phyloP scores from a whole-genome alignment of 139 green algal species.

The Deuterostichococcus epilithicus region DNA sequence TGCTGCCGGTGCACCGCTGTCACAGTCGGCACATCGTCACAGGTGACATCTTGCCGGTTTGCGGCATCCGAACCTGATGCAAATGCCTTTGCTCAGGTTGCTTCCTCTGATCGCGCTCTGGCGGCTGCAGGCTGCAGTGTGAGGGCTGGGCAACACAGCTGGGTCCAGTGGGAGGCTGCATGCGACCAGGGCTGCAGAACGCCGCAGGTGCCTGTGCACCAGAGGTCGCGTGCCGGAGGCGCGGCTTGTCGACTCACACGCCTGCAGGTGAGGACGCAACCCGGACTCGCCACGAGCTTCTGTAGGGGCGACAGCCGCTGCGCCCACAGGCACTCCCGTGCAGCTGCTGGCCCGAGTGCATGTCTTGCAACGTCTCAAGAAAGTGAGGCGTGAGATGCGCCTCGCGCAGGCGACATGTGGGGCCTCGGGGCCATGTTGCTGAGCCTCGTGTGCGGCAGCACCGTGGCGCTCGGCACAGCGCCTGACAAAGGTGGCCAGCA shows the following conservation, averaged over 20 bases:
- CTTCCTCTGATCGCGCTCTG: no score
- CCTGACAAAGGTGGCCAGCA: neutral
- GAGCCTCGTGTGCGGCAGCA: neutral
- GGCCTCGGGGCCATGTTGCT: conserved; percentile 2
- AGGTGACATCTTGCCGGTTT: no score
- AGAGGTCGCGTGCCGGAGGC: neutral
- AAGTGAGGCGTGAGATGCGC: neutral
- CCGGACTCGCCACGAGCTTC: no score
- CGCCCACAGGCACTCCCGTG: neutral
- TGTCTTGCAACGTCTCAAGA: no score
- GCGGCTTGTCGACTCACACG: neutral
- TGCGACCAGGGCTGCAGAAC: neutral
- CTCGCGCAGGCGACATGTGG: conserved; percentile 2
- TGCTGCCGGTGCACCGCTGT: no score
- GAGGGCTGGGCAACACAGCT: neutral
- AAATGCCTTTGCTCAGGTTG: no score
- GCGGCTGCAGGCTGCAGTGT: neutral
- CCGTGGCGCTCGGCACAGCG: neutral
- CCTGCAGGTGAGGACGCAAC: neutral
- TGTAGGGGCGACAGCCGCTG: no score
- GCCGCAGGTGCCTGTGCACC: no score
- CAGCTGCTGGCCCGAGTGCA: no score
- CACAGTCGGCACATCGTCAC: no score
- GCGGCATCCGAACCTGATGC: no score
- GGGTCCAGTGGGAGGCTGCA: neutral